Percentiles rank a stretch among this genome's conserved stretches.
Evolutionary conservation across 2,329 filamentous ascomycete genomes (phyloP).

Genomic region (Claviceps sp.): DNA sequence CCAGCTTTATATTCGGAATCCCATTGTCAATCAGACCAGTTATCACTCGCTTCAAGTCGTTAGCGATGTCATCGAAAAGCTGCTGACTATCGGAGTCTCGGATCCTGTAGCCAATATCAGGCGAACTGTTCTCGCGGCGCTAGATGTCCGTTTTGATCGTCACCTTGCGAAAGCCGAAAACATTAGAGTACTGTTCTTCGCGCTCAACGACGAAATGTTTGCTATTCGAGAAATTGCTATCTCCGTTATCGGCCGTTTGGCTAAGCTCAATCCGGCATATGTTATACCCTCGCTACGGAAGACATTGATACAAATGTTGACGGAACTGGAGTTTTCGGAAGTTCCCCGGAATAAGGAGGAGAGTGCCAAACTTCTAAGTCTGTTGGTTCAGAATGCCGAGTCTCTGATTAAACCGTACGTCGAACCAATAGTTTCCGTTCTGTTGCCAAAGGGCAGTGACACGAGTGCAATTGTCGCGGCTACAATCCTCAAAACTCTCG

Average conservation of each 20-base stretch:
- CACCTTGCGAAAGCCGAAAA: constrained; percentile 98
- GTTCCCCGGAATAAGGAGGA: constrained; percentile 92
- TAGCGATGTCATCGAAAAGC: constrained; percentile 91
- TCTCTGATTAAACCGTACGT: constrained; percentile 92
- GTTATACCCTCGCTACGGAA: constrained; percentile 93
- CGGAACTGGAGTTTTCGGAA: constrained; percentile 91
- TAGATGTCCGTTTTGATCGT: constrained; percentile 88
- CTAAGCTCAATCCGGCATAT: constrained; percentile 86
- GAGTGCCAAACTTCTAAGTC: constrained; percentile 81
- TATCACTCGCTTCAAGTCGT: constrained; percentile 95
- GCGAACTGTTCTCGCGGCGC: constrained; percentile 71
- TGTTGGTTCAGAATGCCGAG: constrained; percentile 86
- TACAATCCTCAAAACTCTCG: constrained; percentile 88
- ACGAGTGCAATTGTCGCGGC: constrained; percentile 77
- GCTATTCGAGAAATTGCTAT: constrained; percentile 89
- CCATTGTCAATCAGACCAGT: constrained; percentile 95
- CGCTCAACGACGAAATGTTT: constrained; percentile 90
- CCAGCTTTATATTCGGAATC: constrained; percentile 91
- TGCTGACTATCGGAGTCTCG: constrained; percentile 87
- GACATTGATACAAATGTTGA: constrained; percentile 88
- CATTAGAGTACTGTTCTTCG: constrained; percentile 87
- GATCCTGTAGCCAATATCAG: constrained; percentile 84
- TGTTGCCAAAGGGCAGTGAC: constrained; percentile 87
- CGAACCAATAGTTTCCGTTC: constrained; percentile 85
- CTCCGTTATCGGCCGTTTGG: constrained; percentile 87